Evolutionary conservation across 116 monocot species (phyloP), one percentile per base, ranked within the genome.

Genomic region (Papilionanthe hybrid): DNA sequence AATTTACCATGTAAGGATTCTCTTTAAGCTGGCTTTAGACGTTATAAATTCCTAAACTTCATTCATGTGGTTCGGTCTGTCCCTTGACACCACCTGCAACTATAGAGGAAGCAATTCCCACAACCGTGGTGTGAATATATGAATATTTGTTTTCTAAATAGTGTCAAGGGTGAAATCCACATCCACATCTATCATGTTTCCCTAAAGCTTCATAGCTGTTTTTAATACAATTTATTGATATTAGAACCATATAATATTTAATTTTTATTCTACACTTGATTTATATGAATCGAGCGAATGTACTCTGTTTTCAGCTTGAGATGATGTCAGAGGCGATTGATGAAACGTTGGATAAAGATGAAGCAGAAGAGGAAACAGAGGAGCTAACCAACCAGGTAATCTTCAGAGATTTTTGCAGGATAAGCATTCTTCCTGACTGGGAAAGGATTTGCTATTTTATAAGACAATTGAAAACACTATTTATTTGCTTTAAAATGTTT

Each of bases 301-400:
- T 69, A 32, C 69, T 32, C 9, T 69, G 12, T 32, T 32, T 87
- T 42, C 93, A 98, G 98, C 88, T 85, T 85, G 98, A 94, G 84
- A 94, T 93, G 91, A 98, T 98, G 85, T 90, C 98, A 56, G 98
- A 98, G 23, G 56, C 94, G 0, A 83, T 98, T 78, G 98, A 98
- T 79, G 85, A 84, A 72, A 83, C 85, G 41, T 84, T 98, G 55
- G 98, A 98, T 48, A 78, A 91, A 83, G 93, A 94, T 60, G 88
- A 88, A 77, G 91, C 87, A 72, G 91, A 94, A 90, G 93, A 94
- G 22, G 98, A 98, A 79, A 87, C 89, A 22, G 98, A 94, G 66
- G 91, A 98, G 10, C 79, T 98, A 30, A 91, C 94, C 9, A 91
- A 91, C 79, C 93, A 98, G 92, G 98, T 91, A 67, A 71, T 56